These are phyloP conservation scores for Backusella macrospora DNA, from an alignment of 192 early-diverging fungal species.

Conservation along the genomic window DNA sequence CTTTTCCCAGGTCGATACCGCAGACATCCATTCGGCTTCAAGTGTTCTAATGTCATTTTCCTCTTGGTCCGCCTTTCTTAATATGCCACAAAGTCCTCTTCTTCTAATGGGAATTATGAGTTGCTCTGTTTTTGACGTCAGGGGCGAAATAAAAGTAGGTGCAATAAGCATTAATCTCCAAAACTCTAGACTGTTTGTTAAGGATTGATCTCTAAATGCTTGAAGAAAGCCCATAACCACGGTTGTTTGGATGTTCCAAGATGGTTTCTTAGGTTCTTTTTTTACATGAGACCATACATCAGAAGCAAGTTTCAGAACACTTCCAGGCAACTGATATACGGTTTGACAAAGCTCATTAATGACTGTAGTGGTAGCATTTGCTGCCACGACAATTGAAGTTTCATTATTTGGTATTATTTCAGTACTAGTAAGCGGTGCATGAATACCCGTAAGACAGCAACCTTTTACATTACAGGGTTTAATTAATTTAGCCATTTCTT, in stretches of 20 bases:
- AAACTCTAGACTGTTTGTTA: slow-evolving; percentile 23
- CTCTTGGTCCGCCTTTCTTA: slow-evolving; percentile 21
- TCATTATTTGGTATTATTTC: slow-evolving; percentile 1
- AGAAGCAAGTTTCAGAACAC: background rate
- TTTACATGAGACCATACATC: slow-evolving; percentile 25
- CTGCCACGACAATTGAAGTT: background rate
- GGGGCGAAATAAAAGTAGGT: slow-evolving; percentile 25
- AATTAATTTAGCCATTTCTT: background rate
- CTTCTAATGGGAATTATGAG: background rate
- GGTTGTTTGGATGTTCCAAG: slow-evolving; percentile 34
- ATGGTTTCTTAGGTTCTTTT: slow-evolving; percentile 29
- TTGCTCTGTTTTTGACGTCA: slow-evolving; percentile 22
- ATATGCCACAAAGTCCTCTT: slow-evolving; percentile 23
- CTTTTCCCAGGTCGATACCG: slow-evolving; percentile 16
- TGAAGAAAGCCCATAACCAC: slow-evolving; percentile 25
- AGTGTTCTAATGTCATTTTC: slow-evolving; percentile 21
- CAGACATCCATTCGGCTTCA: slow-evolving; percentile 28
- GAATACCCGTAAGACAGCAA: slow-evolving; percentile 3
- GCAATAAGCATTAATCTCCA: slow-evolving; percentile 28
- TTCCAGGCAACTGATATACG: slow-evolving; percentile 9
- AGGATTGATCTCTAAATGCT: slow-evolving; percentile 20
- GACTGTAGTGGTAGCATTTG: background rate
- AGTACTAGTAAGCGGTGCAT: background rate
- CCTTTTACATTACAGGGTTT: slow-evolving; percentile 12
- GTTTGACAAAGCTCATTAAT: slow-evolving; percentile 17